Evolutionary conservation across 2,329 filamentous ascomycete species (phyloP), one percentile per base, ranked within the genome.

Genomic region (Cytospora piceicola): DNA sequence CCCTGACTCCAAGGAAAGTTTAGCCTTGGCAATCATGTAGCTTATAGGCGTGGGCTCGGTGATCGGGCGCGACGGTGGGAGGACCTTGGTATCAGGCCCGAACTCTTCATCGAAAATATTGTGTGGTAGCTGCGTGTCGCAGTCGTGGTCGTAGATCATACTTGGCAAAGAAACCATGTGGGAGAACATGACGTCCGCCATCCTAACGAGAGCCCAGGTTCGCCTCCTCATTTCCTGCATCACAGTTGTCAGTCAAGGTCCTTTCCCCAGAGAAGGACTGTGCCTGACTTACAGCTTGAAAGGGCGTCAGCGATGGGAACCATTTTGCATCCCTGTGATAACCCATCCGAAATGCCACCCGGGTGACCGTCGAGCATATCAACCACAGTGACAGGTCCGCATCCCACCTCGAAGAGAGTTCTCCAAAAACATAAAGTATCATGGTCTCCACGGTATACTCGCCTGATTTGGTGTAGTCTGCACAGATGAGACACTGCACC

Each of bases 81-180:
- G 76, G 9, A 83, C 78, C 69, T 88, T 90, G 68, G 87, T 90
- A 27, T 86, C 84, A 3, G 90, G 88, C 56, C 88, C 84, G 49
- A 95, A 88, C 70, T 94, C 92, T 68, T 94, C 90, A 70, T 95
- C 92, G 73, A 91, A 92, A 20, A 94, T 84, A 72, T 94, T 95
- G 64, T 88, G 86, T 0, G 92, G 92, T 7, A 92, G 78, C 70
- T 90, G 84, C 0, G 91, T 90, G 72, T 95, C 92, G 63, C 88
- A 93, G 73, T 93, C 89, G 57, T 90, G 83, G 15, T 90, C 84
- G 68, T 90, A 86, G 30, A 94, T 88, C 83, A 94, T 93, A 67
- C 79, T 84, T 5, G 85, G 85, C 24, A 88, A 74, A n/a, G 84
- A 86, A 2, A 88, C 82, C 72, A 93, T 90, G 67, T 92, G 90